These are phyloP conservation scores for Sporisorium graminicola DNA, from an alignment of 1,284 basidiomycete genomes.

Conservation along the genomic window DNA sequence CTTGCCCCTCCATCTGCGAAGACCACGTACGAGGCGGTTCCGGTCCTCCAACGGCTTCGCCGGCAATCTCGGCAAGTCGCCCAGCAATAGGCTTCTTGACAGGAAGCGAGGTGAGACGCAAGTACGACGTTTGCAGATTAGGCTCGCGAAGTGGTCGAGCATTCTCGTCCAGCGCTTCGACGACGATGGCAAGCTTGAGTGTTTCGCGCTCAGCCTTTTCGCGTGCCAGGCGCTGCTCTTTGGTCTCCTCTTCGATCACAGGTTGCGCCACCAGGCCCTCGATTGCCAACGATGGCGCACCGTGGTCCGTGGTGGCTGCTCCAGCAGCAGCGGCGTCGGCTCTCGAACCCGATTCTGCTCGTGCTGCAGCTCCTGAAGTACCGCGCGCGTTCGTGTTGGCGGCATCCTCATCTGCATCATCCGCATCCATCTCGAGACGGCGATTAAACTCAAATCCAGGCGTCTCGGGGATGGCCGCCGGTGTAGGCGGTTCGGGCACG, in stretches of 20 bases:
- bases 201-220: conserved; percentile 63
- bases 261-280: conserved; percentile 16
- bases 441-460: conserved; percentile 45
- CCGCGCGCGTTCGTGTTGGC: conserved; percentile 4
- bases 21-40: conserved; percentile 36
- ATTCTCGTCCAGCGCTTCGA: conserved; percentile 67
- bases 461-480: conserved; percentile 44
- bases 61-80: conserved; percentile 8
- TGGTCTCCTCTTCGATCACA: conserved; percentile 48
- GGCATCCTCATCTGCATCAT: conserved; percentile 34
- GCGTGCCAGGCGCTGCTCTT: conserved; percentile 53
- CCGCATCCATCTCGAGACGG: conserved; percentile 30
- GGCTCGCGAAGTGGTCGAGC: conserved; percentile 55
- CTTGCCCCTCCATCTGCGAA: conserved; percentile 62
- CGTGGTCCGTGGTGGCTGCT: neutral
- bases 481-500: conserved; percentile 22
- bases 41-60: neutral
- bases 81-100: conserved; percentile 24
- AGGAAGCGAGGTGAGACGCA: conserved; percentile 56
- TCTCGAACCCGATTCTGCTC: neutral
- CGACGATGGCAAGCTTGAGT: conserved; percentile 59
- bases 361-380: neutral
- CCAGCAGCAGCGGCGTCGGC: neutral
- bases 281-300: neutral
- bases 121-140: conserved; percentile 63